These are phyloP conservation scores for Plicaturopsis crispa DNA, from an alignment of 768 basidiomycete species.

Conservation along the genomic window DNA sequence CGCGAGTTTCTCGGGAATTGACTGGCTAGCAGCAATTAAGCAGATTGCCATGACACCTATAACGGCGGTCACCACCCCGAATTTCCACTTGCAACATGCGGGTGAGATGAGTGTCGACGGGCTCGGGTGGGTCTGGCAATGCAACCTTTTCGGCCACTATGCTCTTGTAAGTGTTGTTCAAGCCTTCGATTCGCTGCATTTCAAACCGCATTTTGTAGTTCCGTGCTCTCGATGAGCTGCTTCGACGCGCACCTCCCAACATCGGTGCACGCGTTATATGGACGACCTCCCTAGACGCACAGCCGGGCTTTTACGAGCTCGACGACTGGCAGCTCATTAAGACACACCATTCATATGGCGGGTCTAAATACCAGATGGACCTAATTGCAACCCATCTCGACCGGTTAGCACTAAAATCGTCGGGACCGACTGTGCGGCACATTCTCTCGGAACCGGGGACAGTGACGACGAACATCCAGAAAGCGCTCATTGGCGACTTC, in stretches of 20 bases:
- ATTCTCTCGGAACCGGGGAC: conserved; percentile 57
- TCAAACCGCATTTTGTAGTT: too few relatives aligned
- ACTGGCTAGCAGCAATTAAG: conserved; percentile 36
- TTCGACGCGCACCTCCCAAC: conserved; percentile 35
- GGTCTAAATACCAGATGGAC: conserved; percentile 73
- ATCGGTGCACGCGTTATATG: conserved; percentile 61
- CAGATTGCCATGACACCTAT: conserved; percentile 43
- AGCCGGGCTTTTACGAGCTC: conserved; percentile 42
- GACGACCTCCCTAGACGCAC: conserved; percentile 69
- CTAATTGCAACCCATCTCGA: conserved; percentile 54
- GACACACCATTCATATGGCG: conserved; percentile 58
- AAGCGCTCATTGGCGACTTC: conserved; percentile 35
- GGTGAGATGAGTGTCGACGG: conserved; percentile 62
- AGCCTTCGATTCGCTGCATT: not conserved
- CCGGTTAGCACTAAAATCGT: conserved; percentile 15
- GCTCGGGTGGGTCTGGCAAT: conserved; percentile 79
- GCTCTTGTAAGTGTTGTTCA: conserved; percentile 45
- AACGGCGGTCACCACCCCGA: conserved; percentile 42
- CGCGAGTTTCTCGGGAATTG: conserved; percentile 45
- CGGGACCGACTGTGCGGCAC: conserved; percentile 7
- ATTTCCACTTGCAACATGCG: conserved; percentile 45
- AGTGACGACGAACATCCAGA: conserved; percentile 54
- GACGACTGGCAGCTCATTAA: conserved; percentile 68
- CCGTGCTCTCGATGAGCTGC: conserved; percentile 49
- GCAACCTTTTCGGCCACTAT: conserved; percentile 79